These are phyloP conservation scores for Pythium diclinum DNA, from an alignment of 352 stramenopile species.

Conservation along the genomic window DNA sequence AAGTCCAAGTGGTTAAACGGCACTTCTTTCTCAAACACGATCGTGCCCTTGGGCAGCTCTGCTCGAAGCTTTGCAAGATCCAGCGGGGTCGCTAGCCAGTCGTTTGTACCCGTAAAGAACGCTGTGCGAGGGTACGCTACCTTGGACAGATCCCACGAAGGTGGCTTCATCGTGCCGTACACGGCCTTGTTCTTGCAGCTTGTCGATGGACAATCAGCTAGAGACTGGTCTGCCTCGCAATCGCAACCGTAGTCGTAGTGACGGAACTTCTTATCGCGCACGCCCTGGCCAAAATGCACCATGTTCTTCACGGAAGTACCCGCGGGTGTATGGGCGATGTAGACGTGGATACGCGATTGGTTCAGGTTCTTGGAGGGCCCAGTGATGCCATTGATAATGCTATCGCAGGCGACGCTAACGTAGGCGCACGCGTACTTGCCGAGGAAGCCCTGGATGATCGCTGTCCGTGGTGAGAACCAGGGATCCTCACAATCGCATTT, in stretches of 20 bases:
- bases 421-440: slow-evolving; percentile 39
- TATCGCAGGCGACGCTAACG: slow-evolving; percentile 33
- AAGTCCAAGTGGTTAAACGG: slow-evolving; percentile 65
- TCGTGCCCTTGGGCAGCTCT: slow-evolving; percentile 39
- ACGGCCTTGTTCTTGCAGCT: slow-evolving; percentile 56
- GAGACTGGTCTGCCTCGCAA: slow-evolving; percentile 30
- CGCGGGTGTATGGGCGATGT: slow-evolving; percentile 49
- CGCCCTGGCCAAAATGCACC: slow-evolving; percentile 52
- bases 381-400: slow-evolving; percentile 36
- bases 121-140: slow-evolving; percentile 47
- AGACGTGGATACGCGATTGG: slow-evolving; percentile 45
- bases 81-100: slow-evolving; percentile 45
- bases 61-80: slow-evolving; percentile 46
- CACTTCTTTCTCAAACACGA: slow-evolving; percentile 44
- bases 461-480: slow-evolving; percentile 42
- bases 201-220: slow-evolving; percentile 34
- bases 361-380: slow-evolving; percentile 45
- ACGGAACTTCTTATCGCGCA: slow-evolving; percentile 49
- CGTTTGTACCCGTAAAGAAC: slow-evolving; percentile 49
- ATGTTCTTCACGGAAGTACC: slow-evolving; percentile 63
- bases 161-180: slow-evolving; percentile 37
- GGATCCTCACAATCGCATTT: no score
- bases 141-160: slow-evolving; percentile 37
- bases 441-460: slow-evolving; percentile 43
- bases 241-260: slow-evolving; percentile 55